Percentiles rank a stretch among this genome's conserved stretches.
These are phyloP conservation scores for Sugiyamaella pinicola DNA, from an alignment of 1,139 yeast species.

Conservation along the genomic window DNA sequence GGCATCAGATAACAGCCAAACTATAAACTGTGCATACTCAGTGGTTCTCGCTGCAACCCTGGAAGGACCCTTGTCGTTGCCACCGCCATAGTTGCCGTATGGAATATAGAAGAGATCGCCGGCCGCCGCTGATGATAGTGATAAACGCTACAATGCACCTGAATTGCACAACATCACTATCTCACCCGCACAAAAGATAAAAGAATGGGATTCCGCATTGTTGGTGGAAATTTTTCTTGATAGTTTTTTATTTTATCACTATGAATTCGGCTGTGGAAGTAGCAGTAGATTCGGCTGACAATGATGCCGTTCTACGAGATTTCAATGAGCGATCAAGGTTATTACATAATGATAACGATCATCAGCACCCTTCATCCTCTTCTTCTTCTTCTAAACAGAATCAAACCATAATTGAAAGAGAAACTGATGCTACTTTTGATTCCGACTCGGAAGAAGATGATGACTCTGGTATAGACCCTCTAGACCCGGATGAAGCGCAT, in stretches of 20 bases:
- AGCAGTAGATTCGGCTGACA: constrained; percentile 17
- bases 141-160: too few species aligned
- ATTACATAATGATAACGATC: not conserved
- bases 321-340: constrained; percentile 8
- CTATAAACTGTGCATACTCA: too few species aligned
- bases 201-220: not conserved
- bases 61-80: too few species aligned
- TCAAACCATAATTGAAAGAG: not conserved
- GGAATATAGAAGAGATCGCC: too few species aligned
- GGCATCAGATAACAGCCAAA: too few species aligned
- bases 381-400: constrained; percentile 1
- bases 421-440: not conserved
- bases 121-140: too few species aligned
- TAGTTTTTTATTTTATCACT: not conserved
- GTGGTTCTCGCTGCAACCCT: too few species aligned
- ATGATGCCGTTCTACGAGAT: constrained; percentile 15
- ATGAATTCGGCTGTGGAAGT: constrained; percentile 5
- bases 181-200: too few species aligned
- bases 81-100: too few species aligned
- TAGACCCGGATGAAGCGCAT: constrained; percentile 16
- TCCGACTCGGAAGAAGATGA: not conserved
- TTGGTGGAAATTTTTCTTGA: not conserved
- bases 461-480: not conserved
- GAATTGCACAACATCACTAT: too few species aligned
- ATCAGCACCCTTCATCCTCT: not conserved